Conservation (phyloP, 768 basidiomycete genomes). For the Lactarius akahatsu region DNA sequence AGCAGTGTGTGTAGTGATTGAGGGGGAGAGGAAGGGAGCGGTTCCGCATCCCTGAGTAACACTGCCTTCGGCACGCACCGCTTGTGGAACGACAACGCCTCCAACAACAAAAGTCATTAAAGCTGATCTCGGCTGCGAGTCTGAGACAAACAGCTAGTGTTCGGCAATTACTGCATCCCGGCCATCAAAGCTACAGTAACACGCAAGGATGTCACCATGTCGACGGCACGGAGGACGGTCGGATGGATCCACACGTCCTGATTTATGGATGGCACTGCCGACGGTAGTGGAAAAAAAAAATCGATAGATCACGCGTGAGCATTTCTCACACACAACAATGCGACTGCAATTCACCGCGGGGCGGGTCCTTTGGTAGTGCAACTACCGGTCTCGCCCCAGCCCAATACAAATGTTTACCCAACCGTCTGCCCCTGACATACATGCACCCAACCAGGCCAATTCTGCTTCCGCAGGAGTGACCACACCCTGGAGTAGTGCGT, state of each 20-base stretch:
- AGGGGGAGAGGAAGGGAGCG: background rate
- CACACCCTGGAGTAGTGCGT: constrained; percentile 83
- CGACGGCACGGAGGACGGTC: constrained; percentile 4
- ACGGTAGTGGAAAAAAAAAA: background rate
- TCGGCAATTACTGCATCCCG: background rate
- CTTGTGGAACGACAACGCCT: background rate
- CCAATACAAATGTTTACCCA: constrained; percentile 92
- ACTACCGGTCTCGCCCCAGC: constrained; percentile 30
- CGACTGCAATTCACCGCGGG: background rate
- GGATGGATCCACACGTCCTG: background rate
- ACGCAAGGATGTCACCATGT: constrained; percentile 21
- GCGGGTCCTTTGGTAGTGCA: background rate
- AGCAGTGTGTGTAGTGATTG: constrained; percentile 5
- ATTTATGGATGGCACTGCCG: background rate
- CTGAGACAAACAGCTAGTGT: background rate
- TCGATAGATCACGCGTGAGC: background rate
- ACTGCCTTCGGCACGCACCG: background rate
- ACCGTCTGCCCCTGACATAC: constrained; percentile 90
- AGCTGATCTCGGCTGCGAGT: constrained; percentile 18
- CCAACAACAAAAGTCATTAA: background rate
- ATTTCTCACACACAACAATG: background rate
- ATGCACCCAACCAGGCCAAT: constrained; percentile 91
- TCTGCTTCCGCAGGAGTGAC: constrained; percentile 80
- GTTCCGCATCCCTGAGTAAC: background rate
- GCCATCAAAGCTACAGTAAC: constrained; percentile 13